Percentiles rank a stretch among this genome's conserved stretches.
These are phyloP conservation scores for Podila clonocystis DNA, from an alignment of 192 early-diverging fungal genomes.

Conservation along the genomic window DNA sequence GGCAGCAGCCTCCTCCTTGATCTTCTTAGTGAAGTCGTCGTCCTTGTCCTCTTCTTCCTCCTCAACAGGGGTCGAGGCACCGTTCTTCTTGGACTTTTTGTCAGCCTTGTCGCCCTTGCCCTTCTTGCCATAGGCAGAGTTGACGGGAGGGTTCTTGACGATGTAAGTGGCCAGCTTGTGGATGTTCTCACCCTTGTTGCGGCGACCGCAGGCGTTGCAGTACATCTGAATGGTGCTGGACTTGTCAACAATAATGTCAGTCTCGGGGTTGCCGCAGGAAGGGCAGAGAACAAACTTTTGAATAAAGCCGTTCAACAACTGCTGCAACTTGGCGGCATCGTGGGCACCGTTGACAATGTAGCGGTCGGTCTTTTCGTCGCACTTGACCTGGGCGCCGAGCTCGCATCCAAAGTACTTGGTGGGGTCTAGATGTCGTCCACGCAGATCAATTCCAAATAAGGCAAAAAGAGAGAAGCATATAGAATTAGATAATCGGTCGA, in stretches of 20 bases:
- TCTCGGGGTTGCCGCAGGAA: conserved; percentile 97
- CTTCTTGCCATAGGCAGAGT: conserved; percentile 45
- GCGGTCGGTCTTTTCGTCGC: conserved; percentile 89
- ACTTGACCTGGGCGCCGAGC: conserved; percentile 93
- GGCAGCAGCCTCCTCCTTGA: conserved; percentile 75
- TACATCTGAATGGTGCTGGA: conserved; percentile 64
- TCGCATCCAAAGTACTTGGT: conserved; percentile 96
- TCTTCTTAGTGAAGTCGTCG: conserved; percentile 73
- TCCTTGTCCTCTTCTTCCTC: conserved; percentile 65
- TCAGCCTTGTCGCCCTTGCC: conserved; percentile 57
- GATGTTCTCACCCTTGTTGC: conserved; percentile 83
- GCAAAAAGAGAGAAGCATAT: conserved; percentile 4
- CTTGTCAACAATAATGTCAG: conserved; percentile 78
- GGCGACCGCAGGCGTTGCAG: conserved; percentile 94
- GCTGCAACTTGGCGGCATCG: conserved; percentile 86
- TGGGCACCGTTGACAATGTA: conserved; percentile 98
- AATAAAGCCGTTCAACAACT: conserved; percentile 89
- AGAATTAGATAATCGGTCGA: no score
- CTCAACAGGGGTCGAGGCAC: conserved; percentile 49
- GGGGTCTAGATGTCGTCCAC: conserved; percentile 56
- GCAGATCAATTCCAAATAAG: neutral
- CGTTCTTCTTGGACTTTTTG: conserved; percentile 61
- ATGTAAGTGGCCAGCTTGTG: conserved; percentile 93
- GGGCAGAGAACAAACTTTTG: conserved; percentile 94
- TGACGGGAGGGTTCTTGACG: conserved; percentile 89